Conservation (phyloP, 495 filamentous ascomycete species). For the Podospora pseudoanserina region DNA sequence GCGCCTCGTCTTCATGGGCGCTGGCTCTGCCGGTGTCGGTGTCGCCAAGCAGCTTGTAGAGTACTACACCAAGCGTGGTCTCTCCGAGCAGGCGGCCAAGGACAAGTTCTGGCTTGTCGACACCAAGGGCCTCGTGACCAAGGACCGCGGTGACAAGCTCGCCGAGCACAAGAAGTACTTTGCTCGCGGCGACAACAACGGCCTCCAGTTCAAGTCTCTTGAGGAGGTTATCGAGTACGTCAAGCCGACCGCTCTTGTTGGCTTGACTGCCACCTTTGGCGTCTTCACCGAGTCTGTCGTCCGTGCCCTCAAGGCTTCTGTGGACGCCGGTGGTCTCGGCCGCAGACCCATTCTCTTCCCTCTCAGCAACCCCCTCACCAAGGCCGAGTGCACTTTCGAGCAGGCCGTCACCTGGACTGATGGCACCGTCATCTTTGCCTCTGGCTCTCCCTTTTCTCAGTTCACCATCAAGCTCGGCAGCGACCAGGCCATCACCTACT, state of each 20-base stretch:
- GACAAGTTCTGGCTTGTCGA: constrained; percentile 97
- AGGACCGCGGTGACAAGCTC: constrained; percentile 88
- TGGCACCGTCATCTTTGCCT: constrained; percentile 87
- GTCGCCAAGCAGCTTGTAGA: constrained; percentile 96
- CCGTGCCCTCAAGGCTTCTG: constrained; percentile 66
- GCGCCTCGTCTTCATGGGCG: constrained; percentile 92
- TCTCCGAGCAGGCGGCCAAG: constrained; percentile 86
- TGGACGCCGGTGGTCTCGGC: constrained; percentile 67
- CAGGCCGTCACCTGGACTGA: constrained; percentile 84
- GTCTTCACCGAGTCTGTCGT: constrained; percentile 89
- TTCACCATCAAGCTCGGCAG: constrained; percentile 56
- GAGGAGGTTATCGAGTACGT: constrained; percentile 91
- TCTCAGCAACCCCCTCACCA: constrained; percentile 87
- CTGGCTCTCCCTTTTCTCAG: constrained; percentile 87
- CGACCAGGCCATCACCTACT: constrained; percentile 64
- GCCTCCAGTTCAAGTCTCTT: constrained; percentile 82
- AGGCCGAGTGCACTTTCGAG: constrained; percentile 96
- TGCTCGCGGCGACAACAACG: constrained; percentile 85
- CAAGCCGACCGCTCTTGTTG: constrained; percentile 89
- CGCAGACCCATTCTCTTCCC: constrained; percentile 86
- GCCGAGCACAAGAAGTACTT: constrained; percentile 99
- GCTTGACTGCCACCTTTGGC: constrained; percentile 88
- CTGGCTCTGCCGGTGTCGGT: constrained; percentile 91
- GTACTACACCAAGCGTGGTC: constrained; percentile 87
- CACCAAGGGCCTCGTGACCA: constrained; percentile 91